These are phyloP conservation scores for Pythium inflatum DNA, from an alignment of 352 stramenopile genomes.

Conservation along the genomic window DNA sequence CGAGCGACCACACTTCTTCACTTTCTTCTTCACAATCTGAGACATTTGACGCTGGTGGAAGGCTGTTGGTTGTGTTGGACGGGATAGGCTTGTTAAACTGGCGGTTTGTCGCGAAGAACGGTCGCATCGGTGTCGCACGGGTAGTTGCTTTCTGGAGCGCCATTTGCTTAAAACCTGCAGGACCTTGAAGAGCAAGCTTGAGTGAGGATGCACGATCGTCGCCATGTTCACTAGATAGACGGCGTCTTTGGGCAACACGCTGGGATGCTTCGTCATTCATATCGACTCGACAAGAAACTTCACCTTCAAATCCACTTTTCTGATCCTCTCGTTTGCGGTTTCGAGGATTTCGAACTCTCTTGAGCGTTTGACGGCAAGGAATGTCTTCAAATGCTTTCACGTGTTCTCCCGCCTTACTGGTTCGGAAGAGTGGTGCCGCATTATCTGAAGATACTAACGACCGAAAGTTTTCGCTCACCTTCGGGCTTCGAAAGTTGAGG, in stretches of 20 bases:
- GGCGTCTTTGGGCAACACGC: constrained; percentile 4
- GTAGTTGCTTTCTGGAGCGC: background rate
- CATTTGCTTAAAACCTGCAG: no score
- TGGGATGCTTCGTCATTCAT: constrained; percentile 14
- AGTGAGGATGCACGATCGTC: no score
- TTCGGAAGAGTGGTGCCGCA: constrained; percentile 8
- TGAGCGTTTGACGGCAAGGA: constrained; percentile 42
- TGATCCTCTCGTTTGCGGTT: constrained; percentile 58
- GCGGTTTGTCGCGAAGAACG: constrained; percentile 22
- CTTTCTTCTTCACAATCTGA: constrained; percentile 19
- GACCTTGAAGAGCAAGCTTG: no score
- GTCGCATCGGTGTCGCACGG: background rate
- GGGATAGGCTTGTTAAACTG: no score
- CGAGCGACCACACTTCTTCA: constrained; percentile 13
- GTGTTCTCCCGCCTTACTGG: constrained; percentile 21
- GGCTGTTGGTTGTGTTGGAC: background rate
- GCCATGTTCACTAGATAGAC: constrained; percentile 3
- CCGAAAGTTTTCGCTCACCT: constrained; percentile 80
- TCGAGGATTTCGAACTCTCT: constrained; percentile 56
- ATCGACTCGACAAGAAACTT: constrained; percentile 63
- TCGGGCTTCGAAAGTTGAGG: constrained; percentile 77
- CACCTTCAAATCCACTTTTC: constrained; percentile 70
- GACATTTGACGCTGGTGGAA: background rate
- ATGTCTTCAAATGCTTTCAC: constrained; percentile 57
- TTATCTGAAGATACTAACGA: constrained; percentile 42